Conservation (phyloP, 805 yeast species). For the Monosporozyma solicola region DNA sequence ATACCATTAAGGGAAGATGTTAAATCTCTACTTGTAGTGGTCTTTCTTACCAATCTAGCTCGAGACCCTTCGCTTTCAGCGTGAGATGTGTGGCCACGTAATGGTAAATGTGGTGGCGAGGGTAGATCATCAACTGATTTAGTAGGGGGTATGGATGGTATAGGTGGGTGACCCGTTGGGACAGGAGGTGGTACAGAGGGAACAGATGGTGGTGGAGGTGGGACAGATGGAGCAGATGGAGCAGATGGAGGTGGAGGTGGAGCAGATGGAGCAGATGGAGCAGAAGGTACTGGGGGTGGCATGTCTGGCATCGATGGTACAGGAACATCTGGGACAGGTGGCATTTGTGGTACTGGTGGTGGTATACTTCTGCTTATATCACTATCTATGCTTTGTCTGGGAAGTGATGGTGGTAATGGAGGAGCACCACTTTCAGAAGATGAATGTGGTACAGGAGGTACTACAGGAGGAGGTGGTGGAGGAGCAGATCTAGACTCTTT, state of each 20-base stretch:
- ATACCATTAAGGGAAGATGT: conserved; percentile 3
- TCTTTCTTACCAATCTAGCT: conserved; percentile 7
- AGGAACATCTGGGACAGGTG: conserved; percentile 4
- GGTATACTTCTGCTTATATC: background rate
- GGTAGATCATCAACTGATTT: conserved; percentile 6
- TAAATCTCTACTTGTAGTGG: conserved; percentile 11
- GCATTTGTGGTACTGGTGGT: background rate
- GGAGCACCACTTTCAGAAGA: background rate
- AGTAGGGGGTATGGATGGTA: conserved; percentile 2
- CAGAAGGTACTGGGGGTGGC: background rate
- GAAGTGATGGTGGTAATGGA: conserved; percentile 5
- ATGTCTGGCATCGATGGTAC: background rate
- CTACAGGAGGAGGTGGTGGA: background rate
- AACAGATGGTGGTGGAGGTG: conserved; percentile 2
- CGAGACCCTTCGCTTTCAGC: conserved; percentile 5
- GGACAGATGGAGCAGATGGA: background rate
- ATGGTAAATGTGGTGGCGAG: conserved; percentile 18
- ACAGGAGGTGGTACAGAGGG: background rate
- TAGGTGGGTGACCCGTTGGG: background rate
- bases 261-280: background rate
- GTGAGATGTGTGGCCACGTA: conserved; percentile 8
- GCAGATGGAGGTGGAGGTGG: background rate
- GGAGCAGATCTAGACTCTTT: background rate
- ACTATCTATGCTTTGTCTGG: background rate
- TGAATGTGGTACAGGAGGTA: background rate